Evolutionary conservation across 2,329 filamentous ascomycete species (phyloP).

Genomic region (Colletotrichum karsti): DNA sequence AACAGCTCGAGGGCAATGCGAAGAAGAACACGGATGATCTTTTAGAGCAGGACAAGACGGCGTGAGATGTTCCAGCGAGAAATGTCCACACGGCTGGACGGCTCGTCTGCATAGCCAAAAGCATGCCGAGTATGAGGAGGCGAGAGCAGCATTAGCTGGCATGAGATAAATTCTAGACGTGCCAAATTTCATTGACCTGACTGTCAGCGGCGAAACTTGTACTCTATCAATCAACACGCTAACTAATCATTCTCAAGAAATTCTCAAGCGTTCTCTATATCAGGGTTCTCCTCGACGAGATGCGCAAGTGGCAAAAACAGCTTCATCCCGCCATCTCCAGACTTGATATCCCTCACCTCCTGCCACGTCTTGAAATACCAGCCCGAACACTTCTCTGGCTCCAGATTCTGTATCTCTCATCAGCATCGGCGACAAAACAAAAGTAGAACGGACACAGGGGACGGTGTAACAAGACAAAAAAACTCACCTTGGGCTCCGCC

Average conservation of each 20-base stretch:
- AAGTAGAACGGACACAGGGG: neutral
- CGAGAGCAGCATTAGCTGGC: too few relatives aligned
- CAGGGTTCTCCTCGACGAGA: slow-evolving; percentile 36
- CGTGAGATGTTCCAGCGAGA: too few relatives aligned
- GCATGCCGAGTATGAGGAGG: too few relatives aligned
- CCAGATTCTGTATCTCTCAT: slow-evolving; percentile 42
- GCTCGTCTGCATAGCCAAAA: too few relatives aligned
- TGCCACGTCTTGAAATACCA: slow-evolving; percentile 60
- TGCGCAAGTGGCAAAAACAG: slow-evolving; percentile 44
- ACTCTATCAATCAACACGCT: neutral
- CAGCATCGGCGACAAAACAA: neutral
- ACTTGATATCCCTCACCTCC: slow-evolving; percentile 41
- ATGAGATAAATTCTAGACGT: too few relatives aligned
- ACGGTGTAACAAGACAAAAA: neutral
- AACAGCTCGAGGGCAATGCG: neutral
- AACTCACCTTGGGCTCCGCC: slow-evolving; percentile 60
- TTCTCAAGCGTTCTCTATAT: slow-evolving; percentile 25
- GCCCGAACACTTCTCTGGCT: slow-evolving; percentile 59
- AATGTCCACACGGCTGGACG: too few relatives aligned
- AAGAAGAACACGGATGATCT: neutral
- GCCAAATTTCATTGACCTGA: too few relatives aligned
- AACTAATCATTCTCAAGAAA: too few relatives aligned
- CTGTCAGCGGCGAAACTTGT: neutral
- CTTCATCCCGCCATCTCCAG: slow-evolving; percentile 22
- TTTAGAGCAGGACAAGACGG: neutral